Evolutionary conservation across 768 basidiomycete genomes (phyloP), one percentile per base, ranked within the genome.

Genomic region (Termitomyces sp.): DNA sequence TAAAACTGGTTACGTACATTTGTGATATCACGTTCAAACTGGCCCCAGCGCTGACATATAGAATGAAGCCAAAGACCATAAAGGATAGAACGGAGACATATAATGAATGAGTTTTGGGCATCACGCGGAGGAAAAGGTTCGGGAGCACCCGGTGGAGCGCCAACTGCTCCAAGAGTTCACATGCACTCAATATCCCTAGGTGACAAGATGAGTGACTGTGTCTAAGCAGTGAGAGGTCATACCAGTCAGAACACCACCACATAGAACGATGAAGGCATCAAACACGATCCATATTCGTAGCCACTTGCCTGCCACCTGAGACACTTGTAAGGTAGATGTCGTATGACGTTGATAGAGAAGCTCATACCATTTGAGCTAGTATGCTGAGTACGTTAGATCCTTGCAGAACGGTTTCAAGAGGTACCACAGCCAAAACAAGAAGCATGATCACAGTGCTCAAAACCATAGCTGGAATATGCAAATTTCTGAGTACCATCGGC

Each of bases 211-310:
- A 28, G 2, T 33, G 50, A 44, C 1, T 56, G 23, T 9, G 17
- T 14, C 54, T 47, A 11, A 26, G 9, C 11, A 35, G 40, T 31
- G 49, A 41, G n/a, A 52, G 28, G 14, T 43, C 26, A 66, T 62
- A 77, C 88, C 87, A 41, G 86, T 84, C 8, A 90, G 73, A 28
- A 89, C 82, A 1, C 86, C 87, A 1, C 85, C 87, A 55, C 83
- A 86, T 2, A 91, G 75, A 14, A 89, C 88, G n/a, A 86, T 66
- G 45, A 85, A 75, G 3, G 87, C 85, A 61, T 91, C 88, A 0
- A 81, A 75, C 0, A 83, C 85, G 11, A 88, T 72, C 75, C 80
- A 81, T 12, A 74, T 75, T 15, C 85, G 72, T 23, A 91, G 63
- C 86, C 86, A 89, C 14, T 65, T 70, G 1, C 85, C 85, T 0